phyloP scores from a whole-genome alignment of 345 rosid genomes.

The Reutealis trisperma region DNA sequence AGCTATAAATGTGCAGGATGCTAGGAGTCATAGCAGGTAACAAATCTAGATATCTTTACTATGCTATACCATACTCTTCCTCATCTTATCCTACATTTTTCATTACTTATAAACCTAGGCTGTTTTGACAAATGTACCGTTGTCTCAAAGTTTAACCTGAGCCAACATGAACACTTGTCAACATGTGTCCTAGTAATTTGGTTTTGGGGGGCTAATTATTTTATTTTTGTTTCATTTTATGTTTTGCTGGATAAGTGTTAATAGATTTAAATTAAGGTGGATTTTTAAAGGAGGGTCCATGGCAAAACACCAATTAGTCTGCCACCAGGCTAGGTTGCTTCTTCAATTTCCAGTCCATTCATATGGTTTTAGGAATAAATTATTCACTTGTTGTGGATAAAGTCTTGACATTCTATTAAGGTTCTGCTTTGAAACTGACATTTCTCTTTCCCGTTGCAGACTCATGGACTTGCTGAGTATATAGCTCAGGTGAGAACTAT shows the following conservation, averaged over 20 bases:
- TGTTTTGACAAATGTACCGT: no score
- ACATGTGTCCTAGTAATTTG: background rate
- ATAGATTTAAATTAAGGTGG: background rate
- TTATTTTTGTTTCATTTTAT: background rate
- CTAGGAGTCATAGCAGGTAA: background rate
- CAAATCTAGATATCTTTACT: background rate
- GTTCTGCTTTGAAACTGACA: slow-evolving; percentile 26
- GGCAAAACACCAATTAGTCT: no score
- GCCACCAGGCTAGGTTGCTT: background rate
- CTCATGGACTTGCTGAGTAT: slow-evolving; percentile 97
- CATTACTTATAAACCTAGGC: background rate
- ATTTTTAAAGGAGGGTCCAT: background rate
- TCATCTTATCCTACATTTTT: background rate
- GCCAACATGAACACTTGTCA: background rate
- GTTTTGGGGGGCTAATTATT: background rate
- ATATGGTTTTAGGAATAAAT: no score
- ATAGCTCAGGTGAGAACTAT: slow-evolving; percentile 81
- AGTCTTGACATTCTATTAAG: background rate
- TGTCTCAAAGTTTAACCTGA: background rate
- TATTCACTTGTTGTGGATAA: background rate
- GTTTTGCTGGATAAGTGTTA: background rate
- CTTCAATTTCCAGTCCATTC: background rate
- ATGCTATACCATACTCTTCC: background rate
- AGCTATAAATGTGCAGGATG: background rate
- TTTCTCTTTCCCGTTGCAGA: slow-evolving; percentile 48